phyloP scores from a whole-genome alignment of 2,329 filamentous ascomycete species.

The Penicillium crustosum region DNA sequence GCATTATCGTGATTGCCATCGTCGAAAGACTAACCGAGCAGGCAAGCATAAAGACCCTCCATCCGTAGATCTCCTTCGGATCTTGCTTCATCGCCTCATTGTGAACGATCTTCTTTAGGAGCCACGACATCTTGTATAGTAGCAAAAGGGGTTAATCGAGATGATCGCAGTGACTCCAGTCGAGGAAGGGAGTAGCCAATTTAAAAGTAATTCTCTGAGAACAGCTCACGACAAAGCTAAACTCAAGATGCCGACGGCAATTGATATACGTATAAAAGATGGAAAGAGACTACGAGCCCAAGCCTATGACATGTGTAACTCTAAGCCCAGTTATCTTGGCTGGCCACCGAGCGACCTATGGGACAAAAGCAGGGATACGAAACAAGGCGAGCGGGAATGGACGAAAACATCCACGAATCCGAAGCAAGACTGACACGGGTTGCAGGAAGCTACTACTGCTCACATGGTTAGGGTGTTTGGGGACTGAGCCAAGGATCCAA shows the following conservation, averaged over 20 bases:
- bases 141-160: conserved; percentile 8
- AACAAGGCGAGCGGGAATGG: conserved; percentile 16
- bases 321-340: conserved; percentile 9
- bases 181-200: conserved; percentile 7
- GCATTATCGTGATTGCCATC: not conserved
- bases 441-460: not conserved
- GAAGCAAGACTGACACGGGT: not conserved
- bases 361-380: not conserved
- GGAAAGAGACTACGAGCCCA: not conserved
- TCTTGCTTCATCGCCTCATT: conserved; percentile 71
- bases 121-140: conserved; percentile 37
- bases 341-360: conserved; percentile 10
- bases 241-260: conserved; percentile 7
- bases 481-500: not conserved
- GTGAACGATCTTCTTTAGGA: conserved; percentile 60
- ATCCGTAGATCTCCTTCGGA: conserved; percentile 67
- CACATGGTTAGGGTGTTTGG: conserved; percentile 1
- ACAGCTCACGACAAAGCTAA: not conserved
- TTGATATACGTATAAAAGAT: conserved; percentile 1
- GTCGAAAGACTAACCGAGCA: conserved; percentile 49
- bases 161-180: conserved; percentile 17
- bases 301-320: conserved; percentile 7
- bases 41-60: conserved; percentile 65
- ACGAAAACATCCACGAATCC: conserved; percentile 28
- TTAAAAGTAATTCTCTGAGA: conserved; percentile 4